Percentiles rank a stretch among this genome's conserved stretches.
phyloP scores from a whole-genome alignment of 306 rosid genomes.

The Quercus mongolica region DNA sequence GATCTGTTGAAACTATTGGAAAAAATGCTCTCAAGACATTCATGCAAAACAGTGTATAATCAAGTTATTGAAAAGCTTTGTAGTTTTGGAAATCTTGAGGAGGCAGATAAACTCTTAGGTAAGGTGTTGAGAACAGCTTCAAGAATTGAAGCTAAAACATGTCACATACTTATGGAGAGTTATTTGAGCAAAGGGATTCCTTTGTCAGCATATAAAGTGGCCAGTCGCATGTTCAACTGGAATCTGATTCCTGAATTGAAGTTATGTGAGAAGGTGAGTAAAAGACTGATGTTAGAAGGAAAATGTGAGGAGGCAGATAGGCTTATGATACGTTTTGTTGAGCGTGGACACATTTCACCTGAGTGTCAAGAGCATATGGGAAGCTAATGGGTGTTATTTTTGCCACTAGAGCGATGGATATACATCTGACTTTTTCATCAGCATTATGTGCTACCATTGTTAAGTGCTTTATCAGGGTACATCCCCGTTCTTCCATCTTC shows the following conservation, averaged over 20 bases:
- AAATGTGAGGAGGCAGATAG: conserved; percentile 68
- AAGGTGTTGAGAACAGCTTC: conserved; percentile 89
- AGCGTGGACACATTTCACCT: conserved; percentile 52
- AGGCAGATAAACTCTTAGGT: conserved; percentile 70
- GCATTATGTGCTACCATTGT: not conserved
- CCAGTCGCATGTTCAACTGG: conserved; percentile 73
- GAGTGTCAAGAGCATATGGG: conserved; percentile 29
- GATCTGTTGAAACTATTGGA: conserved; percentile 64
- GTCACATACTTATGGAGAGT: conserved; percentile 72
- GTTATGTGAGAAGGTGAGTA: conserved; percentile 74
- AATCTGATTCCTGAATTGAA: conserved; percentile 79
- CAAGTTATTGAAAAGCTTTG: conserved; percentile 87
- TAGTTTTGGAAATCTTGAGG: conserved; percentile 59
- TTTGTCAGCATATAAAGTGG: conserved; percentile 73
- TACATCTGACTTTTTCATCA: not conserved
- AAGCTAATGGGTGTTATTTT: conserved; percentile 20
- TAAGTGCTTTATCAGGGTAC: not conserved
- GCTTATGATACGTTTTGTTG: conserved; percentile 74
- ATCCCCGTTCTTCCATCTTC: not conserved
- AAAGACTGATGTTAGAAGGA: conserved; percentile 56
- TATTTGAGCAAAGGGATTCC: conserved; percentile 57
- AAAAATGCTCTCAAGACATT: conserved; percentile 59
- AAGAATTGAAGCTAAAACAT: conserved; percentile 66
- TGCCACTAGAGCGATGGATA: not conserved
- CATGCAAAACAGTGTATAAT: conserved; percentile 59